Evolutionary conservation across 352 stramenopile species (phyloP), one percentile per base, ranked within the genome.

Genomic region (Hyaloperonospora arabidopsidis): DNA sequence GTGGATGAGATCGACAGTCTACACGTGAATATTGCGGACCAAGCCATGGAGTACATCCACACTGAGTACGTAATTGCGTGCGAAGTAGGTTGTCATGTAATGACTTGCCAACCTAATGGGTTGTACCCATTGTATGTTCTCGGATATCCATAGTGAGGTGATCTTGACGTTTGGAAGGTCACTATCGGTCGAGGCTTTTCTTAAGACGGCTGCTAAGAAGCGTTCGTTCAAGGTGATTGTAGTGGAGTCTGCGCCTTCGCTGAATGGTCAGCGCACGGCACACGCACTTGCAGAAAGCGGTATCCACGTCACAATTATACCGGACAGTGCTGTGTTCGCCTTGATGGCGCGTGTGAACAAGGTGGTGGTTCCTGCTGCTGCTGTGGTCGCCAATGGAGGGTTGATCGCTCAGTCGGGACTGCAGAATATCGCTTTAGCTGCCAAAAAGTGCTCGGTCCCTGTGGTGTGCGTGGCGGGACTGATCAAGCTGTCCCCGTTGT

Each of bases 261-360:
- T 97, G 54, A 93, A 96, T 49, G 95, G 94, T 17, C 91, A 98
- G 57, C 62, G 66, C 13, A 87, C 79, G 84, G 94, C 91, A 7
- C 89, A 95, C 55, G 79, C 71, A 32, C 74, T 98, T 18, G 86
- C 89, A 10, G 72, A 94, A 64, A 84, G 79, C 23, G 91, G 87
- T 7, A 96, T 98, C 38, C 81, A 97, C 52, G 93, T 94, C 34
- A 98, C 92, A 23, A 79, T 98, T 15, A 98, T 99, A 67, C 88
- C 89, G 11, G 96, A 99, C 70, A 96, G 88, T 57, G 95, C 94
- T 5, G 93, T 98, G 34, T 98, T 97, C 64, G 95, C 95, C 13
- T 93, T 99, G 61, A 99, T 99, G 96, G 91, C 95, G 17, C 86
- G 96, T 21, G 95, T 99, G 29, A 98, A 99, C 79, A 98, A 98